phyloP scores from a whole-genome alignment of 345 rosid species.

The Sisymbrium altissimum region DNA sequence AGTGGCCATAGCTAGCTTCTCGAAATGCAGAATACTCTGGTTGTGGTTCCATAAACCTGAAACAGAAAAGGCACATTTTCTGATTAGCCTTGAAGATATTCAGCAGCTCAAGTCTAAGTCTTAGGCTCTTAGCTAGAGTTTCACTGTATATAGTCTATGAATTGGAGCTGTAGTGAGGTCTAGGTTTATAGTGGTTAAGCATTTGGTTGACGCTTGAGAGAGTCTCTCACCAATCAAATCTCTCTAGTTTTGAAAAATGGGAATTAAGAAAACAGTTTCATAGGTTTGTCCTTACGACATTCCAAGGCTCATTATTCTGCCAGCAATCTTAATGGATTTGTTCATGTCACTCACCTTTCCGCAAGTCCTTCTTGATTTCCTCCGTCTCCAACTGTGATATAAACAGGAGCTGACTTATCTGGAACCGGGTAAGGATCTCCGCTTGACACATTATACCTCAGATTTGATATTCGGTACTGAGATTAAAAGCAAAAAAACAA shows the following conservation, averaged over 20 bases:
- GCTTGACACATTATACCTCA: conserved; percentile 67
- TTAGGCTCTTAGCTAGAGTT: background rate
- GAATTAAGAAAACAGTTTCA: background rate
- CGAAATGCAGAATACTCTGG: conserved; percentile 92
- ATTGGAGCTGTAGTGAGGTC: background rate
- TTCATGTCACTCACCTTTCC: conserved; percentile 44
- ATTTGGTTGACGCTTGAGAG: background rate
- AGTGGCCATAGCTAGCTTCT: conserved; percentile 95
- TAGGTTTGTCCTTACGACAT: background rate
- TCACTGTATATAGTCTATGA: background rate
- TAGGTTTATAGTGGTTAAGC: background rate
- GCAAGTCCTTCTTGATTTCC: conserved; percentile 97
- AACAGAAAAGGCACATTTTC: conserved; percentile 4
- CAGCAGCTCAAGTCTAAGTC: background rate
- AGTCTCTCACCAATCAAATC: background rate
- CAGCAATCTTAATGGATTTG: background rate
- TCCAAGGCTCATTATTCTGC: background rate
- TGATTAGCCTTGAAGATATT: background rate
- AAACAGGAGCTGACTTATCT: conserved; percentile 83
- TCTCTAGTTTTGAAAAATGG: background rate
- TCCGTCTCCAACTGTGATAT: conserved; percentile 91
- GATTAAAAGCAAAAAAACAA: background rate
- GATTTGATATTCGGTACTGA: conserved; percentile 82
- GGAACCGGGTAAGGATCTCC: conserved; percentile 59
- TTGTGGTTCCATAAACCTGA: conserved; percentile 80